Evolutionary conservation across 2,329 filamentous ascomycete genomes (phyloP).

Genomic region (Xylaria sp.): DNA sequence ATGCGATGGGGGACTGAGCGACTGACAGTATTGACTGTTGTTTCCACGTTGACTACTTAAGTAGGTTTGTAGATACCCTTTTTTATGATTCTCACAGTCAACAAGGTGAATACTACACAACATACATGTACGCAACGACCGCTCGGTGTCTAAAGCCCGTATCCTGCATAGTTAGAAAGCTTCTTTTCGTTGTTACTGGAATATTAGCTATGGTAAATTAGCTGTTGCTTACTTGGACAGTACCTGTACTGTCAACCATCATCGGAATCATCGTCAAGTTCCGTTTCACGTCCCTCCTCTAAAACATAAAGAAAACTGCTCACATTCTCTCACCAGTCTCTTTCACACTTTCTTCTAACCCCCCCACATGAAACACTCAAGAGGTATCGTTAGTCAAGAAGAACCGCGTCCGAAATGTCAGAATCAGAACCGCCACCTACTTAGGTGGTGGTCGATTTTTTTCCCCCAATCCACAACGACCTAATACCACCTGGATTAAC

Average conservation of each 20-base stretch:
- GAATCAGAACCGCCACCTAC: conserved; percentile 16
- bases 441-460: conserved; percentile 5
- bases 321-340: conserved; percentile 17
- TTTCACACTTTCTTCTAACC: conserved; percentile 8
- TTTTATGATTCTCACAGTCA: conserved; percentile 2
- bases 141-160: no score
- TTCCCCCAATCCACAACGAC: conserved; percentile 16
- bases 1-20: conserved; percentile 40
- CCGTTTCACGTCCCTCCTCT: conserved; percentile 7
- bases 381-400: conserved; percentile 26
- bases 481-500: conserved; percentile 20
- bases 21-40: not conserved
- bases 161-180: not conserved
- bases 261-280: conserved; percentile 12
- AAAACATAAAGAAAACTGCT: conserved; percentile 2
- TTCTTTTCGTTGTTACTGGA: not conserved
- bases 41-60: not conserved
- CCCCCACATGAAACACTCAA: conserved; percentile 12
- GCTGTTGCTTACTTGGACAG: conserved; percentile 12
- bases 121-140: no score
- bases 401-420: conserved; percentile 14
- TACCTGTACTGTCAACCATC: conserved; percentile 14
- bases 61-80: not conserved
- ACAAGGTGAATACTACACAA: no score
- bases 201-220: not conserved